Base-by-base conservation (phyloP, 2,329 filamentous ascomycete genomes). In the Aspergillus aculeatus region DNA sequence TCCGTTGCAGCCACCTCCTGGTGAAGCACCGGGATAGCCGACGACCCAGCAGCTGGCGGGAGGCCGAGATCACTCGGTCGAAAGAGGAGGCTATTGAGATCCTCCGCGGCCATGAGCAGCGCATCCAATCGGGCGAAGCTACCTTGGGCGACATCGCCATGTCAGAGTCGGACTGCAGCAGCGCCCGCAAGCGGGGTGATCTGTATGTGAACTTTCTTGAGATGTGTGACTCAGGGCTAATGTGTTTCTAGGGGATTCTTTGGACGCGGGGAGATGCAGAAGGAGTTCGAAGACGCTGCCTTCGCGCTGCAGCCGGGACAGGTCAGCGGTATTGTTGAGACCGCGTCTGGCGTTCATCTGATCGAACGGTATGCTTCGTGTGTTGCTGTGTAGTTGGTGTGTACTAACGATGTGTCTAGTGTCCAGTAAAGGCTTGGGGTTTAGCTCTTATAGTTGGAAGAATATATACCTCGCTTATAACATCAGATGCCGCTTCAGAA, bases 231-330 rank as follows among this genome's bases (percentile, higher is more conserved):
- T 50, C 9, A 53, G 53, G 29, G 35, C 68, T 71, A 59, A 69
- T 55, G 50, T 26, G 49, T 35, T 57, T 54, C 19, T 47, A 89
- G 86, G 64, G 95, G 95, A 21, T 96, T 93, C 78, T 99, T 99
- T 76, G 93, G 92, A 58, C 88, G 85, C 70, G 92, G 92, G 29
- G 94, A 98, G 71, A 99, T 99, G 95, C 95, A 99, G 76, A 94
- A 93, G 81, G 94, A 97, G 78, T 99, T 99, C 72, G 95, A 99
- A 79, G 92, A 97, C 58, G 93, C 93, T 4, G 90, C 95, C 1
- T 99, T 99, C 79, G 88, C 85, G n/a, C 82, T 99, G 57, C 85
- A 93, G 76, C 88, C 89, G 2, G 93, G 92, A 35, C 86, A 97
- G 78, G 87, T 98, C 71, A 97, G 93, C 78, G 83, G 84, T 50